These are phyloP conservation scores for Parastagonospora avenae DNA, from an alignment of 2,329 filamentous ascomycete species.

Conservation along the genomic window DNA sequence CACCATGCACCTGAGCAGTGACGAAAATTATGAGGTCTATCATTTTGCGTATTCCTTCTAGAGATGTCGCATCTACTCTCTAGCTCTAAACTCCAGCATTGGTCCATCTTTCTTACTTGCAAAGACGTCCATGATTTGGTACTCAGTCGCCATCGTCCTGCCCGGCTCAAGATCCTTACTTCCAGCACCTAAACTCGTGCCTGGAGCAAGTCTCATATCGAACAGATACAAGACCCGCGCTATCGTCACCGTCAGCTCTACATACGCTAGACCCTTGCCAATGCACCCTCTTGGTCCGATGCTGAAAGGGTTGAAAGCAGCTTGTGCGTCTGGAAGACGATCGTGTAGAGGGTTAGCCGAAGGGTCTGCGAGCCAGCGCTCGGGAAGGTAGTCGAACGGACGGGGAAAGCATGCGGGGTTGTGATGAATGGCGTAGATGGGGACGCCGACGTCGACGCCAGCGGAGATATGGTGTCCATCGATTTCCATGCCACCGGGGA, in stretches of 20 bases:
- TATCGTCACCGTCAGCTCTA: slow-evolving; percentile 68
- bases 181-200: slow-evolving; percentile 39
- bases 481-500: slow-evolving; percentile 45
- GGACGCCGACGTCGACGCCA: slow-evolving; percentile 44
- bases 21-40: background rate
- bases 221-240: slow-evolving; percentile 67
- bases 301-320: slow-evolving; percentile 76
- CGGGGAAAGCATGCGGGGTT: slow-evolving; percentile 46
- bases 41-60: background rate
- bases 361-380: slow-evolving; percentile 45
- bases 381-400: slow-evolving; percentile 45
- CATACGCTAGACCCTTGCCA: slow-evolving; percentile 71
- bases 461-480: slow-evolving; percentile 44
- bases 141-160: slow-evolving; percentile 56
- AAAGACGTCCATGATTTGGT: slow-evolving; percentile 74
- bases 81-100: slow-evolving; percentile 60
- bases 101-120: slow-evolving; percentile 75
- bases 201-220: slow-evolving; percentile 55
- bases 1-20: too few relatives aligned
- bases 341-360: slow-evolving; percentile 34
- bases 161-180: slow-evolving; percentile 38
- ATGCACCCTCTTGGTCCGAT: slow-evolving; percentile 74
- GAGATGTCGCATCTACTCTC: background rate
- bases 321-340: slow-evolving; percentile 56
- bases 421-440: slow-evolving; percentile 47